phyloP scores from a whole-genome alignment of 2,329 filamentous ascomycete genomes.

The Colletotrichum limetticola region DNA sequence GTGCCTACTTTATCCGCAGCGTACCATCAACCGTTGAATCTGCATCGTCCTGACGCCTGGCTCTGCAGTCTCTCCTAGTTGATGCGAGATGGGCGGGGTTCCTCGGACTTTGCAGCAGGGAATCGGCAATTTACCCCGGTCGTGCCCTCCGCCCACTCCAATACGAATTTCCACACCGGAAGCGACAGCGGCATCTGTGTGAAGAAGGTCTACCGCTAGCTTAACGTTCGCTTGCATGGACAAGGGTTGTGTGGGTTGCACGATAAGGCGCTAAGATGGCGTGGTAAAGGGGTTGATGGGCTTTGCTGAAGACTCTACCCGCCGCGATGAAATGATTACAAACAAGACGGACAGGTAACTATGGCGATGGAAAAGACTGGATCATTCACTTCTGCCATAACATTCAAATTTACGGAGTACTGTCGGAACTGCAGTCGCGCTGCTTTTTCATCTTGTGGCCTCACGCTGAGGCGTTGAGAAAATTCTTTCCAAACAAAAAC shows the following conservation, averaged over 20 bases:
- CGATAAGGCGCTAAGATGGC: neutral
- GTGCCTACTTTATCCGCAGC: neutral
- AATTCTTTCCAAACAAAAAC: too few relatives aligned
- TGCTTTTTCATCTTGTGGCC: too few relatives aligned
- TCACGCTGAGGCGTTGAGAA: too few relatives aligned
- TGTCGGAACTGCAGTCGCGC: too few relatives aligned
- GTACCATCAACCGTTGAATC: neutral
- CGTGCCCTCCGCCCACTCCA: constrained; percentile 3
- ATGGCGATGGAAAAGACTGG: neutral
- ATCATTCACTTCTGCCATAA: too few relatives aligned
- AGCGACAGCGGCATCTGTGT: constrained; percentile 17
- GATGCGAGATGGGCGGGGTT: neutral
- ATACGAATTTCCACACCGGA: constrained; percentile 5
- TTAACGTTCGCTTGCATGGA: neutral
- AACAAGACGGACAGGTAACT: neutral
- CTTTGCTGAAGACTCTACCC: neutral
- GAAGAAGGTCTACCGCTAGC: constrained; percentile 3
- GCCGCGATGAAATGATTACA: too few relatives aligned
- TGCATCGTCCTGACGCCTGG: neutral
- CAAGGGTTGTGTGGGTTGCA: neutral
- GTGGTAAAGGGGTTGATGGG: neutral
- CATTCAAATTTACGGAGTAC: too few relatives aligned
- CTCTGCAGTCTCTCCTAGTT: neutral
- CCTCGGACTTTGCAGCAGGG: constrained; percentile 8
- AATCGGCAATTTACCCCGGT: constrained; percentile 21